phyloP scores from a whole-genome alignment of 1,139 yeast genomes.

The Zygosaccharomyces pseudobailii region DNA sequence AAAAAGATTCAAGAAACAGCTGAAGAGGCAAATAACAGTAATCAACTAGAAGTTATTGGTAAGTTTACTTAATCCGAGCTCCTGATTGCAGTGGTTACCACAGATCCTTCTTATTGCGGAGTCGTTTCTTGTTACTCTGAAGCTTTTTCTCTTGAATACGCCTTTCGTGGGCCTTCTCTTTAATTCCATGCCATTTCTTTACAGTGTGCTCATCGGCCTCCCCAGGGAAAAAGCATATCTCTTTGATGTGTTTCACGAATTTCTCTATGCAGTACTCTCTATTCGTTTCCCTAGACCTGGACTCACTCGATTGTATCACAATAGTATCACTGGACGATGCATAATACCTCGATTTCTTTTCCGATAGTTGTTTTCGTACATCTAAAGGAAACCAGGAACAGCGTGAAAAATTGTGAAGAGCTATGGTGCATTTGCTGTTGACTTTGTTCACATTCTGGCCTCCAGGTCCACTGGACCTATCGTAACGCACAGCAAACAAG shows the following conservation, averaged over 20 bases:
- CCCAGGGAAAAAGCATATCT: slow-evolving; percentile 44
- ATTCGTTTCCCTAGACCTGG: slow-evolving; percentile 58
- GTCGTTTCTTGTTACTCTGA: slow-evolving; percentile 51
- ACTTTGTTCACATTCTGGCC: slow-evolving; percentile 93
- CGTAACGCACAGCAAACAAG: slow-evolving; percentile 50
- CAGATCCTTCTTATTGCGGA: slow-evolving; percentile 32
- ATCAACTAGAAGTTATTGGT: neutral
- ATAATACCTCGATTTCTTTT: slow-evolving; percentile 46
- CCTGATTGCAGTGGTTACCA: neutral
- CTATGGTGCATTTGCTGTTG: slow-evolving; percentile 70
- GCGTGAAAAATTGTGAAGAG: slow-evolving; percentile 47
- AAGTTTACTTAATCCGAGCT: neutral
- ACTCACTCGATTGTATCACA: slow-evolving; percentile 56
- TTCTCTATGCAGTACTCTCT: slow-evolving; percentile 56
- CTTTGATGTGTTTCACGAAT: slow-evolving; percentile 50
- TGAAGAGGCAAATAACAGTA: neutral
- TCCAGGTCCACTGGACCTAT: slow-evolving; percentile 87
- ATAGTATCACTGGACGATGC: slow-evolving; percentile 53
- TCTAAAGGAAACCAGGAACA: slow-evolving; percentile 62
- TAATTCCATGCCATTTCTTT: slow-evolving; percentile 53
- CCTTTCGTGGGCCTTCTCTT: slow-evolving; percentile 43
- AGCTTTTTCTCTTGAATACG: slow-evolving; percentile 50
- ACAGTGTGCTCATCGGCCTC: slow-evolving; percentile 48
- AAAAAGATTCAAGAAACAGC: neutral
- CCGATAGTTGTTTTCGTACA: slow-evolving; percentile 43